Base-by-base conservation (phyloP, 1,139 yeast species). In the Debaryomyces psychrophilus region DNA sequence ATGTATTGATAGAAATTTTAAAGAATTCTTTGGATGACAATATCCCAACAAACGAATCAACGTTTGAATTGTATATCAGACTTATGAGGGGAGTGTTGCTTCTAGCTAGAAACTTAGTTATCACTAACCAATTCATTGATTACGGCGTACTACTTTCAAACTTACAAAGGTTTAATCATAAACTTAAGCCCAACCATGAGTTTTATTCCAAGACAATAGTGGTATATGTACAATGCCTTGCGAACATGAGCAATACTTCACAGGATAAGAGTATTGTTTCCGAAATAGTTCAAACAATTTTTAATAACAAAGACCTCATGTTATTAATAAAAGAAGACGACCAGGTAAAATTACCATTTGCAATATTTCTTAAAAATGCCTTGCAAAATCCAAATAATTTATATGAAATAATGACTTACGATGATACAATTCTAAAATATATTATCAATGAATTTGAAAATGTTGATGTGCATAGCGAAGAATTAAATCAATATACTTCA, bases 171-270 rank as follows among this genome's bases (percentile, higher is more conserved):
- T 54, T 52, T 47, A 35, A 37, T 8, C 29, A 40, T 5, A 40
- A 25, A 18, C 49, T 44, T 2, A 37, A 25, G 3, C 28, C 8
- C 9, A 18, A 33, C 1, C 20, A 50, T 33, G 51, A 52, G 8
- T 51, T 54, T 40, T 57, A 52, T 37, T 37, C 27, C 2, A 54
- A 50, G 20, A 54, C 61, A 5, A 44, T 57, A 14, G 43, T 44
- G 4, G 58, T 56, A 3, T 65, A 59, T 44, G 48, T 58, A 23
- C 65, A 66, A 44, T 43, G 56, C 2, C 36, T 64, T 18, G 64
- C 68, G 9, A 66, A 66, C 46, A 42, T 54, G 27, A 54, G 56
- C 27, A 51, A 48, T 15, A 23, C n/a, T 5, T 22, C 27, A 3
- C 31, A 43, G 12, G 33, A 31, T 1, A 11, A 34, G 12, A 27